A percentile compares a stretch with the other conserved stretches of the same genome.
Conservation (phyloP, 2,329 filamentous ascomycete genomes). For the Tolypocladium tropicale region DNA sequence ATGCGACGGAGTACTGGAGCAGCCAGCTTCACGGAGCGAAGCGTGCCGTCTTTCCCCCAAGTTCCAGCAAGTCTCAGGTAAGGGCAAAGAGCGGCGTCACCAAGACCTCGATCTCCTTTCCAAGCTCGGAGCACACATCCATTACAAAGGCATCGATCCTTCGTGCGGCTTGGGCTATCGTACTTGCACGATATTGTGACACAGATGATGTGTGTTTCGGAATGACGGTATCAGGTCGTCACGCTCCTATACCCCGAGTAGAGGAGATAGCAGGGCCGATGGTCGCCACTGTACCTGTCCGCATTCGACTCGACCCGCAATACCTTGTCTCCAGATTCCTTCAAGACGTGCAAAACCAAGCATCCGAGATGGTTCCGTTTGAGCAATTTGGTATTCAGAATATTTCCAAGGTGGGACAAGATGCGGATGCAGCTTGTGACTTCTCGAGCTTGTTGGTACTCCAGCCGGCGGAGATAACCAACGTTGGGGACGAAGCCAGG, state of each 20-base stretch:
- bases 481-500: background rate
- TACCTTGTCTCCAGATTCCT: slow-evolving; percentile 7
- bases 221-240: slow-evolving; percentile 11
- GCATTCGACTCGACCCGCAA: slow-evolving; percentile 1
- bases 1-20: slow-evolving; percentile 3
- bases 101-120: background rate
- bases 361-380: slow-evolving; percentile 5
- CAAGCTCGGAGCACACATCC: background rate
- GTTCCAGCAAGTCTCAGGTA: background rate
- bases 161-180: slow-evolving; percentile 16
- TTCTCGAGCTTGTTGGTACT: background rate
- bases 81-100: background rate
- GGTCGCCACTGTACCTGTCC: slow-evolving; percentile 10
- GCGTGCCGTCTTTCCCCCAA: background rate
- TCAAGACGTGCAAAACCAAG: slow-evolving; percentile 7
- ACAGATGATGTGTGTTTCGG: slow-evolving; percentile 14
- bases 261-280: slow-evolving; percentile 11
- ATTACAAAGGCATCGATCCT: slow-evolving; percentile 7
- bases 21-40: slow-evolving; percentile 3
- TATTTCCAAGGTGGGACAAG: background rate
- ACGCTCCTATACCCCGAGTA: slow-evolving; percentile 10
- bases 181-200: slow-evolving; percentile 7
- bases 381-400: background rate
- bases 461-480: background rate
- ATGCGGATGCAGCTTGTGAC: background rate